A percentile compares a stretch with the other conserved stretches of the same genome.
Evolutionary conservation across 768 basidiomycete genomes (phyloP).

Genomic region (Phylloporus scabripes): DNA sequence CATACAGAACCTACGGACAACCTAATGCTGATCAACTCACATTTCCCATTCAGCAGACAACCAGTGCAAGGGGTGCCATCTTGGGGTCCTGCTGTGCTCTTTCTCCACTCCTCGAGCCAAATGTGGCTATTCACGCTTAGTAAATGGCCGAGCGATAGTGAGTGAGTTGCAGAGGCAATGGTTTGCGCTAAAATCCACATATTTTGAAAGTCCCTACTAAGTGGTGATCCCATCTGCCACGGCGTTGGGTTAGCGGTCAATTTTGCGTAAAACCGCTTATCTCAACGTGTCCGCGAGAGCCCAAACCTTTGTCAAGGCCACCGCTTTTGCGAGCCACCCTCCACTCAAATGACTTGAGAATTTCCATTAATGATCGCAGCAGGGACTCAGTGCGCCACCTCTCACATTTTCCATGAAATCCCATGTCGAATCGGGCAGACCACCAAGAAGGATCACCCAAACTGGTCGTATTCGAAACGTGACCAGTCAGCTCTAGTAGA

Average conservation of each 20-base stretch:
- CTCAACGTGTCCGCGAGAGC: constrained; percentile 14
- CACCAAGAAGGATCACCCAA: constrained; percentile 2
- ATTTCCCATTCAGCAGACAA: constrained; percentile 17
- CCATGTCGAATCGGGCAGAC: constrained; percentile 12
- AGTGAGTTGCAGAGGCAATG: not conserved
- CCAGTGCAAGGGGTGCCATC: not conserved
- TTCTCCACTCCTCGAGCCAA: constrained; percentile 7
- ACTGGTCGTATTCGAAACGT: constrained; percentile 23
- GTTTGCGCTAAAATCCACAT: constrained; percentile 14
- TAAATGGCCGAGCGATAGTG: not conserved
- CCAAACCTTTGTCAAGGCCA: constrained; percentile 3
- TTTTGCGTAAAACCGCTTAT: constrained; percentile 12
- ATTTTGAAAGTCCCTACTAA: constrained; percentile 16
- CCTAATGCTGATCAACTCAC: constrained; percentile 14
- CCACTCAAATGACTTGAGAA: constrained; percentile 4
- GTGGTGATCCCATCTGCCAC: constrained; percentile 2
- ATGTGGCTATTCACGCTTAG: constrained; percentile 1
- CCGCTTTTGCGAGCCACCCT: not conserved
- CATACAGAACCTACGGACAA: not conserved
- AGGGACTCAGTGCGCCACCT: constrained; percentile 16
- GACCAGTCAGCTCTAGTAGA: constrained; percentile 13
- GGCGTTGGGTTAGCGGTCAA: constrained; percentile 6
- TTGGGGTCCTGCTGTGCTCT: constrained; percentile 2
- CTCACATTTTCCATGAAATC: constrained; percentile 3
- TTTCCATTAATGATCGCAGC: constrained; percentile 13